phyloP scores from a whole-genome alignment of 129 eudicot genomes.

The Scalesia atractyloides region DNA sequence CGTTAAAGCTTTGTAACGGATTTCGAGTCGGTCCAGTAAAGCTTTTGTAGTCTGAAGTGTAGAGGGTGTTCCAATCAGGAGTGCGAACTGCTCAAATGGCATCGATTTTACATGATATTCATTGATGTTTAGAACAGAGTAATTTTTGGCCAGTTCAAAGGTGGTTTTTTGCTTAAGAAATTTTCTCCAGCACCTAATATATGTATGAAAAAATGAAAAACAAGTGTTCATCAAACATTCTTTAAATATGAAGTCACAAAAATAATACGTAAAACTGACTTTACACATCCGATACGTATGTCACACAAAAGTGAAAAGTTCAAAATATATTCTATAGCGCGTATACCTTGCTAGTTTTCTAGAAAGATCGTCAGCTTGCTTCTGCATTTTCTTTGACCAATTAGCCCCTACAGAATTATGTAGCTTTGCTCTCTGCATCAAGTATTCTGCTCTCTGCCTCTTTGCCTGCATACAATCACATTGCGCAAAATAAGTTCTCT shows the following conservation, averaged over 20 bases:
- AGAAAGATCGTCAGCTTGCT: conserved; percentile 70
- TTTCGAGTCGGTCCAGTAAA: conserved; percentile 81
- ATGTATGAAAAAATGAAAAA: conserved; percentile 17
- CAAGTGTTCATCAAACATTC: not conserved
- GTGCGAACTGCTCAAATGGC: conserved; percentile 96
- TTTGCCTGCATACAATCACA: conserved; percentile 57
- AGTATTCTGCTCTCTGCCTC: conserved; percentile 81
- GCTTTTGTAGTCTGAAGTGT: conserved; percentile 72
- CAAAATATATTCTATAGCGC: not conserved
- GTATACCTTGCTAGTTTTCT: conserved; percentile 72
- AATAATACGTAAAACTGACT: not conserved
- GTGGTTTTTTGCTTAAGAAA: conserved; percentile 66
- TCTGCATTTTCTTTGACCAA: conserved; percentile 60
- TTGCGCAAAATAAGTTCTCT: conserved; percentile 10
- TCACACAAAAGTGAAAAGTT: conserved; percentile 15
- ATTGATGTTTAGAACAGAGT: conserved; percentile 56
- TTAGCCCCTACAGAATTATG: conserved; percentile 39
- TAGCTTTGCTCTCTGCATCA: conserved; percentile 72
- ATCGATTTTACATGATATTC: conserved; percentile 57
- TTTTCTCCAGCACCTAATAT: conserved; percentile 77
- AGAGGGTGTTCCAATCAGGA: conserved; percentile 56
- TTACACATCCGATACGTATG: not conserved
- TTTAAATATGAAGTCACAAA: not conserved
- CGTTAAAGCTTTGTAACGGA: conserved; percentile 49
- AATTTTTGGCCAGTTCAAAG: conserved; percentile 58